Conservation (phyloP, 495 filamentous ascomycete genomes). For the Talaromyces borbonicus region DNA sequence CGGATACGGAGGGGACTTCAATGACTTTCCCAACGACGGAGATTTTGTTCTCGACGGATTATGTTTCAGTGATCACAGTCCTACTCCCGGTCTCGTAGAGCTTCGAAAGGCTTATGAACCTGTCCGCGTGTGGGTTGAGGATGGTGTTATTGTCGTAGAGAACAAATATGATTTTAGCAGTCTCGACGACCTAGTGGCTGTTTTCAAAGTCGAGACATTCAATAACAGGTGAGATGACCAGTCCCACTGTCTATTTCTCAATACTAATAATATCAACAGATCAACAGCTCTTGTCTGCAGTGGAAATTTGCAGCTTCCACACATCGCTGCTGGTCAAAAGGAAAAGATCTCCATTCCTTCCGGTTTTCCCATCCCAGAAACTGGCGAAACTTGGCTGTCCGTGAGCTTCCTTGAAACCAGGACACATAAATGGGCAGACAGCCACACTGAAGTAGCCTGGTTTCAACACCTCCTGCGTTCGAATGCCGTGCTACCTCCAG, state of each 20-base stretch:
- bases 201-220: slow-evolving; percentile 17
- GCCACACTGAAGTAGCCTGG: slow-evolving; percentile 26
- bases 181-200: slow-evolving; percentile 33
- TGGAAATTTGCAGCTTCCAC: slow-evolving; percentile 15
- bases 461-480: slow-evolving; percentile 16
- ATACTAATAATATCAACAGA: no score
- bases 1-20: slow-evolving; percentile 60
- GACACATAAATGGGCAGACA: slow-evolving; percentile 20
- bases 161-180: slow-evolving; percentile 45
- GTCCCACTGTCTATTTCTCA: no score
- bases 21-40: slow-evolving; percentile 52
- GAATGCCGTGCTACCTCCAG: slow-evolving; percentile 7
- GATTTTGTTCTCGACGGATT: slow-evolving; percentile 63
- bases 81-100: slow-evolving; percentile 49
- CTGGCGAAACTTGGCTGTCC: slow-evolving; percentile 19
- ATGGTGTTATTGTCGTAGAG: slow-evolving; percentile 16
- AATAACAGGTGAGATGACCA: slow-evolving; percentile 12
- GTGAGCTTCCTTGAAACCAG: slow-evolving; percentile 20
- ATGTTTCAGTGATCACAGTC: slow-evolving; percentile 43
- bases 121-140: slow-evolving; percentile 18
- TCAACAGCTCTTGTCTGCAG: slow-evolving; percentile 6
- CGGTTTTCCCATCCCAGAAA: background rate
- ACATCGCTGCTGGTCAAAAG: slow-evolving; percentile 12
- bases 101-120: slow-evolving; percentile 53
- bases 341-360: slow-evolving; percentile 12